A percentile compares a stretch with the other conserved stretches of the same genome.
Evolutionary conservation across 148 eudicot genomes (phyloP).

Genomic region (Pouteria glomerata): DNA sequence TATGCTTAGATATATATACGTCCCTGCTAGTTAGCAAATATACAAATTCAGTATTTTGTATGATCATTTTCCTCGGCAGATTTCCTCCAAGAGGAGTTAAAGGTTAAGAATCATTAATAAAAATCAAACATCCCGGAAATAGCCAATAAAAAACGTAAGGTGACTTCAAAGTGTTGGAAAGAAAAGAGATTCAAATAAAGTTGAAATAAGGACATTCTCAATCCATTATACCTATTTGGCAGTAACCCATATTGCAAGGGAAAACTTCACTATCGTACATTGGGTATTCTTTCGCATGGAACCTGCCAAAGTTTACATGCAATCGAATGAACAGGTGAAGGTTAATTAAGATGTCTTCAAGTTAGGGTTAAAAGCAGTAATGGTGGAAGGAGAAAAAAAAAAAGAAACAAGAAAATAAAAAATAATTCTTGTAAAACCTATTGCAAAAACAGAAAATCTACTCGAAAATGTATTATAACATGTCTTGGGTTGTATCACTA

Average conservation of each 20-base stretch:
- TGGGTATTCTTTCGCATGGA: slow-evolving; percentile 97
- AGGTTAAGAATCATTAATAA: not conserved
- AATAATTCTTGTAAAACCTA: not conserved
- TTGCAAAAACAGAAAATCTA: not conserved
- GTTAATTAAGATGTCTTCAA: not conserved
- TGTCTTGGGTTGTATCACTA: not conserved
- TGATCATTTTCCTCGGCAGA: not conserved
- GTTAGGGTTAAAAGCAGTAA: not conserved
- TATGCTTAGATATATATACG: not conserved
- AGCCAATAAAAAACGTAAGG: not conserved
- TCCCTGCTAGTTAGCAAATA: not conserved
- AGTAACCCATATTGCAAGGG: slow-evolving; percentile 83
- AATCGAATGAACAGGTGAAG: slow-evolving; percentile 4
- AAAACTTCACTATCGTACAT: slow-evolving; percentile 60
- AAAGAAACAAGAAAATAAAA: too few species aligned
- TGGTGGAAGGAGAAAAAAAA: not conserved
- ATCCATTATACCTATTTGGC: slow-evolving; percentile 63
- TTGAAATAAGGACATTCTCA: not conserved
- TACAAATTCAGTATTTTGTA: not conserved
- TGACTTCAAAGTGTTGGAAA: not conserved
- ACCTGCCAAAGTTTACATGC: slow-evolving; percentile 42
- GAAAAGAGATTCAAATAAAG: not conserved
- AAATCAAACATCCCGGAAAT: not conserved
- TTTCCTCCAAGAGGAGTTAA: not conserved
- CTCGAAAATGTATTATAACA: not conserved